Conservation (phyloP, 2,329 filamentous ascomycete genomes). For the Westerdykella ornata region DNA sequence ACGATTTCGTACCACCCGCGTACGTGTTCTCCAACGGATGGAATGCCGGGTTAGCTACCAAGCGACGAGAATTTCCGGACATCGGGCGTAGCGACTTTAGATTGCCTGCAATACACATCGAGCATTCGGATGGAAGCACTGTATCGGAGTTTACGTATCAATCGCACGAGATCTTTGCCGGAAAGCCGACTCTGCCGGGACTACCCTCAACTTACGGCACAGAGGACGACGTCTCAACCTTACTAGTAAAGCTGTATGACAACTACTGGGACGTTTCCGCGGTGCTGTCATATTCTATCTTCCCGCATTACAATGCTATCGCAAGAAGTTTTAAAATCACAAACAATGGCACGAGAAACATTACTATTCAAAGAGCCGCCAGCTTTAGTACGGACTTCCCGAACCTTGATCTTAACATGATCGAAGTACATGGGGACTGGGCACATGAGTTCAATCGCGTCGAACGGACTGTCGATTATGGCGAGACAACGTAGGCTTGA, state of each 20-base stretch:
- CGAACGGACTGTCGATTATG: slow-evolving; percentile 51
- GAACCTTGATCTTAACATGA: slow-evolving; percentile 54
- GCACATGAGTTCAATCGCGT: slow-evolving; percentile 51
- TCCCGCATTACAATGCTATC: slow-evolving; percentile 55
- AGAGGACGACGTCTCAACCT: slow-evolving; percentile 52
- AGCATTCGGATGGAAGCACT: slow-evolving; percentile 53
- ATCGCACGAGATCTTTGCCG: slow-evolving; percentile 49
- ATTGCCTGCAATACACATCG: slow-evolving; percentile 55
- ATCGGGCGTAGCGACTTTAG: slow-evolving; percentile 58
- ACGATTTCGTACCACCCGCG: slow-evolving; percentile 47
- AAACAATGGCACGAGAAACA: slow-evolving; percentile 50
- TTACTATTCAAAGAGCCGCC: slow-evolving; percentile 52
- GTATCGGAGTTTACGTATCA: slow-evolving; percentile 54
- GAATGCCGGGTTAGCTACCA: slow-evolving; percentile 46
- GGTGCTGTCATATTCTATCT: slow-evolving; percentile 57
- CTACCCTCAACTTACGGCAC: slow-evolving; percentile 55
- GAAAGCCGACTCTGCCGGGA: slow-evolving; percentile 52
- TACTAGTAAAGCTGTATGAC: slow-evolving; percentile 54
- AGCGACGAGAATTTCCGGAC: slow-evolving; percentile 58
- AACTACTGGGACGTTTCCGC: slow-evolving; percentile 53
- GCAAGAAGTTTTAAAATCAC: slow-evolving; percentile 56
- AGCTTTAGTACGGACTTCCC: slow-evolving; percentile 59
- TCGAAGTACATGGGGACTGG: slow-evolving; percentile 59
- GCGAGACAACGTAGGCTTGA: slow-evolving; percentile 32
- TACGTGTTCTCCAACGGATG: slow-evolving; percentile 45